Evolutionary conservation across 257 asterid genomes (phyloP).

Genomic region (Solanum sejunctum): DNA sequence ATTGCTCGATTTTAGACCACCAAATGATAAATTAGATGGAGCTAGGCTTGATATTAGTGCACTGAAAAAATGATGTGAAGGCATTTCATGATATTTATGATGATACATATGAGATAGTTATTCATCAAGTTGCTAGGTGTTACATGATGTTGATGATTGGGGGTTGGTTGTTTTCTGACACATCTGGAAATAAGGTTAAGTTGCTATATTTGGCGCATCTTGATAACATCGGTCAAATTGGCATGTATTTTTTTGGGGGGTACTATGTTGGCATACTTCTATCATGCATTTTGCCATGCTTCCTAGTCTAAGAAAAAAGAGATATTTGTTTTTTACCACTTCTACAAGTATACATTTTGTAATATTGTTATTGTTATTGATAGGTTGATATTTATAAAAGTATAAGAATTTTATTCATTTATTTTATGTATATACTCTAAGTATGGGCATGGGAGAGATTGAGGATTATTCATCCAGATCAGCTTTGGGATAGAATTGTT

Average conservation of each 20-base stretch:
- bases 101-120: constrained; percentile 39
- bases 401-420: too few relatives aligned
- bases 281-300: constrained; percentile 74
- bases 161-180: constrained; percentile 61
- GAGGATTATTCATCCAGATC: neutral
- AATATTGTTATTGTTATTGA: constrained; percentile 8
- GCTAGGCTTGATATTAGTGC: constrained; percentile 64
- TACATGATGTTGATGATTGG: constrained; percentile 66
- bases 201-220: constrained; percentile 70
- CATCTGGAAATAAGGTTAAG: constrained; percentile 74
- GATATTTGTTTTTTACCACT: neutral
- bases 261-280: constrained; percentile 59
- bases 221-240: constrained; percentile 59
- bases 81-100: constrained; percentile 40
- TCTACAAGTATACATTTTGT: neutral
- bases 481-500: neutral
- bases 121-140: constrained; percentile 54
- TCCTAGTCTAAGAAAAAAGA: constrained; percentile 51
- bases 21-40: constrained; percentile 53
- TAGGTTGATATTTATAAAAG: constrained; percentile 61
- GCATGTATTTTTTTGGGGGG: constrained; percentile 64
- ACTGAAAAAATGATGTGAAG: constrained; percentile 49
- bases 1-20: constrained; percentile 62
- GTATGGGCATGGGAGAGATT: neutral
- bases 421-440: too few relatives aligned